Conservation (phyloP, 352 stramenopile genomes). For the Pythium guiyangense region DNA sequence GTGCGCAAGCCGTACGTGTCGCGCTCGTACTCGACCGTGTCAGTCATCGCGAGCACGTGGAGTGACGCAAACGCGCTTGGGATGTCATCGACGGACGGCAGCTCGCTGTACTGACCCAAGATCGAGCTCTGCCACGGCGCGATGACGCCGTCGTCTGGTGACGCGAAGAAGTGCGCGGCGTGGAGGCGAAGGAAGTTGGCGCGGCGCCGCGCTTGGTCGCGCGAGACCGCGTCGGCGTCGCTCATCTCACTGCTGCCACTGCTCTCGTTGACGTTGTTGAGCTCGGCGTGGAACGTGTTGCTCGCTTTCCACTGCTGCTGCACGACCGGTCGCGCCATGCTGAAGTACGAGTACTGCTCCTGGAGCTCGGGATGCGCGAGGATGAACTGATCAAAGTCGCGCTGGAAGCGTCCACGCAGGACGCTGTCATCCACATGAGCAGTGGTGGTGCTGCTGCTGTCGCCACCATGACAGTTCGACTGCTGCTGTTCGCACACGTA, state of each 20-base stretch:
- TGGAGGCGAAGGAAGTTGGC: too few relatives aligned
- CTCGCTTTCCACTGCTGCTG: slow-evolving; percentile 9
- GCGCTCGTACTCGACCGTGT: slow-evolving; percentile 29
- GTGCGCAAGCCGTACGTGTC: slow-evolving; percentile 35
- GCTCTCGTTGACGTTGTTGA: slow-evolving; percentile 29
- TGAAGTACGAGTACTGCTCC: slow-evolving; percentile 20
- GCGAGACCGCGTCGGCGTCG: slow-evolving; percentile 5
- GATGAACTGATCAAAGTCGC: slow-evolving; percentile 20
- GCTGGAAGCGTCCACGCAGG: slow-evolving; percentile 26
- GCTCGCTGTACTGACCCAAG: too few relatives aligned
- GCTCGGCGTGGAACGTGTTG: slow-evolving; percentile 19
- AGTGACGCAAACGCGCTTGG: slow-evolving; percentile 23
- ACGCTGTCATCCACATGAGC: too few relatives aligned
- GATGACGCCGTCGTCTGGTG: too few relatives aligned
- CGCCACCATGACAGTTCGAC: too few relatives aligned
- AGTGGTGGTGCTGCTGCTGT: too few relatives aligned
- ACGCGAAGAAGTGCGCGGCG: too few relatives aligned
- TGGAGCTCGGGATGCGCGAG: slow-evolving; percentile 14
- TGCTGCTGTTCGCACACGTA: slow-evolving; percentile 22
- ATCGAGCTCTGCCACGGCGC: too few relatives aligned
- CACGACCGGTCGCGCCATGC: slow-evolving; percentile 20
- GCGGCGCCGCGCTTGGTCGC: too few relatives aligned
- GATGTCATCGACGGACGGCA: too few relatives aligned
- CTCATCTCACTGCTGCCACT: neutral
- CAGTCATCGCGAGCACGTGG: slow-evolving; percentile 21